phyloP scores from a whole-genome alignment of 129 eudicot genomes.

The Ambrosia artemisiifolia region DNA sequence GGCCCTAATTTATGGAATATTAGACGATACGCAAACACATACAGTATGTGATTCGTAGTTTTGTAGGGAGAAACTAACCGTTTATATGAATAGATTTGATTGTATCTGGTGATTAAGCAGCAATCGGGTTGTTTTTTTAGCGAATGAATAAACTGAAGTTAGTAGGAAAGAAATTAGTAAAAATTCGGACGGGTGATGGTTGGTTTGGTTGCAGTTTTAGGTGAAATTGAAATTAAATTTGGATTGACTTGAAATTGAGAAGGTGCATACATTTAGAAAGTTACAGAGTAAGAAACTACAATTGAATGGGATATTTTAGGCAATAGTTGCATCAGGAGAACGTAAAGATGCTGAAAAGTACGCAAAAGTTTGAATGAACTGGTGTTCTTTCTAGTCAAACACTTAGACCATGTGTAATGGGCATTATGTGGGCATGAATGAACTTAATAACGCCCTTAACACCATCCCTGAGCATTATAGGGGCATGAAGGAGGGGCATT shows the following conservation, averaged over 20 bases:
- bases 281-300: neutral
- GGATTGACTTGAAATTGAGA: neutral
- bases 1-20: neutral
- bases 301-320: neutral
- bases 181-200: too few relatives aligned
- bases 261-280: neutral
- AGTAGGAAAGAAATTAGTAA: neutral
- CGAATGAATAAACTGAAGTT: neutral
- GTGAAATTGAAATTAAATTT: neutral
- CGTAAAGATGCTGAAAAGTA: neutral
- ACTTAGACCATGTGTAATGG: too few relatives aligned
- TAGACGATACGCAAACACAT: neutral
- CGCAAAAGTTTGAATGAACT: neutral
- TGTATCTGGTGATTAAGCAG: neutral
- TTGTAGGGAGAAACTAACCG: neutral
- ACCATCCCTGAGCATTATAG: too few relatives aligned
- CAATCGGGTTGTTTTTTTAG: neutral
- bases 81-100: neutral
- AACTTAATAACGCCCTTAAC: too few relatives aligned
- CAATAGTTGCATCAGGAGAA: neutral
- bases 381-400: neutral
- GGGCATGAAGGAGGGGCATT: too few relatives aligned
- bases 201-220: neutral
- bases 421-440: too few relatives aligned
- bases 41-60: too few relatives aligned